Evolutionary conservation across 495 filamentous ascomycete species (phyloP), one percentile per base, ranked within the genome.

Genomic region (Annulohypoxylon moriforme): DNA sequence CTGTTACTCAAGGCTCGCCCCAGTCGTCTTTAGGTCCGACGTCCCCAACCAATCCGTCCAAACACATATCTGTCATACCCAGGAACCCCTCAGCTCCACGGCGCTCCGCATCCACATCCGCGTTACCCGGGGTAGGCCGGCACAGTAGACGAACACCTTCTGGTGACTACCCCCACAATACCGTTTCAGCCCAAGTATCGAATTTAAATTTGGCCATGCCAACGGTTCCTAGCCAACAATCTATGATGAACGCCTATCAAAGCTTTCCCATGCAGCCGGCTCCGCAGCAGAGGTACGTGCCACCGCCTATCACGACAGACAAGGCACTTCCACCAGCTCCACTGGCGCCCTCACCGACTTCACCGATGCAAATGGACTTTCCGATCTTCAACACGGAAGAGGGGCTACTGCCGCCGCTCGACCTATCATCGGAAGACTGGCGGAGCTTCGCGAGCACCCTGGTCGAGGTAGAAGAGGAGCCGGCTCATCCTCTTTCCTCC

Each of bases 311-410:
- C 55, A 68, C 47, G 16, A 68, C 60, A 9, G 76, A 78, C 31
- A 78, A 78, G 56, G 76, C 76, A 14, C 34, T 78, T 16, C 76
- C 76, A 6, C 76, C 76, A 0, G 73, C 71, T 0, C 76, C 76
- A 3, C 56, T 78, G 31, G 76, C 75, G 14, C 74, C 76, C 11
- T 68, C 75, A 0, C 73, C 75, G 1, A 68, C 67, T 1, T 78
- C 76, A 6, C 76, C 76, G 3, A 76, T 76, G 76, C 72, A 73
- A 10, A 44, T 78, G 10, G 76, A 78, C 50, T 78, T 76, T 24
- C 71, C 71, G 0, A 4, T 73, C 8, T 77, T 69, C 27, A 66
- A 52, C 49, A 62, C 38, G 1, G 61, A 69, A 5, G 66, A 65
- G n/a, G 71, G 71, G 5, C 0, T 69, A 25, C 44, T 73, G 20